Evolutionary conservation across 2,329 filamentous ascomycete genomes (phyloP).

Genomic region (Colletotrichum viniferum): DNA sequence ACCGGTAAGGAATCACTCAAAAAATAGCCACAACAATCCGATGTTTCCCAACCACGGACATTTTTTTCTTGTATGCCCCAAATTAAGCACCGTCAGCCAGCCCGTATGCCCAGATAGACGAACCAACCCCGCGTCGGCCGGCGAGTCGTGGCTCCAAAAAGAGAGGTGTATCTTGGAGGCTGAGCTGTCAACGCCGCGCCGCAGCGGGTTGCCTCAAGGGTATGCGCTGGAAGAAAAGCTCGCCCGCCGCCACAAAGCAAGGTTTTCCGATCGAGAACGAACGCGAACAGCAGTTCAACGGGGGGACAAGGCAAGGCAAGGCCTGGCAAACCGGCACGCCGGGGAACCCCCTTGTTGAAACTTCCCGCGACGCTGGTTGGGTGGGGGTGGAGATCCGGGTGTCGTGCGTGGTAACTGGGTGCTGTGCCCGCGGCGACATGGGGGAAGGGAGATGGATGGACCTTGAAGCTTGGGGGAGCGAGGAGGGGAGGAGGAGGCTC

Average conservation of each 20-base stretch:
- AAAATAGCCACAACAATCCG: background rate
- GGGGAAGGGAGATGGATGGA: background rate
- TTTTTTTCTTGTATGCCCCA: background rate
- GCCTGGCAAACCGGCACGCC: background rate
- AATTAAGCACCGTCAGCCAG: background rate
- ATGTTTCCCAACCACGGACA: background rate
- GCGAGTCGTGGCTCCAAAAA: background rate
- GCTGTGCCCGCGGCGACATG: background rate
- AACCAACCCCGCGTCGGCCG: background rate
- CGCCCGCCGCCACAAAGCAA: background rate
- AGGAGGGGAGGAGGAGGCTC: background rate
- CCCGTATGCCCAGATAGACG: background rate
- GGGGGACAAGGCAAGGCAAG: background rate
- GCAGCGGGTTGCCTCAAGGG: background rate
- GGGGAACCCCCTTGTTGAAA: conserved; percentile 12
- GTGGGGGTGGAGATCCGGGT: conserved; percentile 6
- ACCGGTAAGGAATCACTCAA: background rate
- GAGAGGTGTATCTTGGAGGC: background rate
- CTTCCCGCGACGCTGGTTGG: conserved; percentile 1
- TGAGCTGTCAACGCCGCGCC: background rate
- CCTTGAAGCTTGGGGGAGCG: background rate
- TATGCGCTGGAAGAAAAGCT: background rate
- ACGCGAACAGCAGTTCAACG: background rate
- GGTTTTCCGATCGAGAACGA: background rate
- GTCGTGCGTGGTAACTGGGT: background rate